These are phyloP conservation scores for Carpinus viminea DNA, from an alignment of 306 rosid genomes.

Conservation along the genomic window DNA sequence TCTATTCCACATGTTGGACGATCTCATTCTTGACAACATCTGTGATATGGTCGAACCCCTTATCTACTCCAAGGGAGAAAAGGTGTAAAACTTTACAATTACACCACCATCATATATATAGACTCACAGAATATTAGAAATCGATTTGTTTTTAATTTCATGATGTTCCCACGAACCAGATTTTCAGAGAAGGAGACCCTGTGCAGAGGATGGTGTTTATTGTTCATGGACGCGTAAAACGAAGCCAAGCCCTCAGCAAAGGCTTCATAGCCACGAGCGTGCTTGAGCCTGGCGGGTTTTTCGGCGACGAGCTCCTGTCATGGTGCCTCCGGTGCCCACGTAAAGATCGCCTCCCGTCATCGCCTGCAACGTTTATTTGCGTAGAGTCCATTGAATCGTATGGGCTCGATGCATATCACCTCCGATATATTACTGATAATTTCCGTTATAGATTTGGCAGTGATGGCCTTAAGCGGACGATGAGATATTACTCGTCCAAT, in stretches of 20 bases:
- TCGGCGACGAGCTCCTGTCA: constrained; percentile 43
- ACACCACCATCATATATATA: not conserved
- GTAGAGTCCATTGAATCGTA: constrained; percentile 25
- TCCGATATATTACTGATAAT: constrained; percentile 30
- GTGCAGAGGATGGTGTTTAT: constrained; percentile 42
- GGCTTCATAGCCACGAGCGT: constrained; percentile 32
- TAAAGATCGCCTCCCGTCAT: constrained; percentile 27
- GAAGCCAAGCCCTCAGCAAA: constrained; percentile 38
- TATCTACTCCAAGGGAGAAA: constrained; percentile 40
- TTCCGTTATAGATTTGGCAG: constrained; percentile 34
- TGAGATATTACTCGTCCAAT: constrained; percentile 42
- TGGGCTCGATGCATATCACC: constrained; percentile 29
- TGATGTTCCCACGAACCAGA: not conserved
- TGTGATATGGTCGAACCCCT: constrained; percentile 37
- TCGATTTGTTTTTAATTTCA: not conserved
- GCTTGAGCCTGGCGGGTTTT: constrained; percentile 35
- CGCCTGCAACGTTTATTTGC: constrained; percentile 36
- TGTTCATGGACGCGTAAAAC: constrained; percentile 27
- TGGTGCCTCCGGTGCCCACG: constrained; percentile 43
- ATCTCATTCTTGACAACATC: constrained; percentile 40
- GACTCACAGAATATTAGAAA: not conserved
- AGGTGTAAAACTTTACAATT: constrained; percentile 17
- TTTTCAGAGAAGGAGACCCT: constrained; percentile 47
- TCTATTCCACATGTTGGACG: constrained; percentile 37
- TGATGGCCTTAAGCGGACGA: constrained; percentile 16